Percentiles rank a stretch among this genome's conserved stretches.
These are phyloP conservation scores for Pythium aristosporum DNA, from an alignment of 352 stramenopile genomes.

Conservation along the genomic window DNA sequence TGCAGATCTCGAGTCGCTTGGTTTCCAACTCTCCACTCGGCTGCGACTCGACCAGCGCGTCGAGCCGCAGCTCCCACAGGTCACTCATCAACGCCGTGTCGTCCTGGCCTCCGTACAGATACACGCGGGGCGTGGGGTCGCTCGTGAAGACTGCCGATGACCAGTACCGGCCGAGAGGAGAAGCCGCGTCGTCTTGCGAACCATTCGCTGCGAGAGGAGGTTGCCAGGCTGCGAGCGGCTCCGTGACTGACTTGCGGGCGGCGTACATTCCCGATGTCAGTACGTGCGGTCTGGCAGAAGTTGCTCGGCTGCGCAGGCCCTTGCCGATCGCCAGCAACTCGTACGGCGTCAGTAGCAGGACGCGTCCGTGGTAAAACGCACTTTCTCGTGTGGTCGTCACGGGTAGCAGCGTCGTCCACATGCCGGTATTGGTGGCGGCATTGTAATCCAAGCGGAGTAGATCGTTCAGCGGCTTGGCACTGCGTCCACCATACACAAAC, in stretches of 20 bases:
- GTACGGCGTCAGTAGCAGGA: conserved; percentile 45
- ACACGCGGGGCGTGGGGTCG: conserved; percentile 29
- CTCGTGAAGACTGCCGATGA: conserved; percentile 36
- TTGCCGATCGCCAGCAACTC: conserved; percentile 44
- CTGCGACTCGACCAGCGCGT: conserved; percentile 35
- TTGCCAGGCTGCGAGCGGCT: conserved; percentile 43
- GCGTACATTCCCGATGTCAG: conserved; percentile 37
- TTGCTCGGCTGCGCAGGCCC: conserved; percentile 27
- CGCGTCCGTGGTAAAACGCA: conserved; percentile 36
- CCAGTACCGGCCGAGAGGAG: conserved; percentile 45
- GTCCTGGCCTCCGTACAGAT: conserved; percentile 71
- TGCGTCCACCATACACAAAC: conserved; percentile 67
- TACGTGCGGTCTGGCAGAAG: conserved; percentile 17
- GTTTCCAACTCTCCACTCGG: conserved; percentile 21
- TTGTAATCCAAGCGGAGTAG: conserved; percentile 68
- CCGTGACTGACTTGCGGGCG: conserved; percentile 37
- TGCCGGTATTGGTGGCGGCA: conserved; percentile 20
- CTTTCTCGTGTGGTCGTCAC: conserved; percentile 8
- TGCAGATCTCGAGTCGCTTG: conserved; percentile 34
- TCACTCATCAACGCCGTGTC: conserved; percentile 57
- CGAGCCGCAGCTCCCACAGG: conserved; percentile 55
- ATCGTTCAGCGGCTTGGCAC: conserved; percentile 39
- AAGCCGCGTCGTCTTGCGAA: conserved; percentile 4
- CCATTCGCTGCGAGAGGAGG: neutral
- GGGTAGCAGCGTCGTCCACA: conserved; percentile 47